phyloP scores from a whole-genome alignment of 129 eudicot species.

The Pulicaria dysenterica region DNA sequence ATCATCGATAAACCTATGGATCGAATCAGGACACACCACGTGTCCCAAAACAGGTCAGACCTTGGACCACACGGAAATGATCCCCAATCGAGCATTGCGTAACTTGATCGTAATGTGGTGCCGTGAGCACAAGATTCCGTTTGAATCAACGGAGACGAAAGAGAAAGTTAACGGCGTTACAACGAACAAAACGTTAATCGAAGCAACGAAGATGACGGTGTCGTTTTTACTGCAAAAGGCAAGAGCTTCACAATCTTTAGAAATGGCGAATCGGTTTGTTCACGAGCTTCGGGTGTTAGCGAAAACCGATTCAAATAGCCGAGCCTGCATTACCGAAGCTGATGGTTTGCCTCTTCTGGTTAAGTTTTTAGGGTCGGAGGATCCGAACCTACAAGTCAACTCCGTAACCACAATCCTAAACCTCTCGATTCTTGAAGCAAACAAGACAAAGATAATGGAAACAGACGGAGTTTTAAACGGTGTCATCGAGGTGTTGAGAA shows the following conservation, averaged over 20 bases:
- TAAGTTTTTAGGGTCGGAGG: conserved; percentile 55
- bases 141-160: conserved; percentile 53
- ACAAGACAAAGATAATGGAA: conserved; percentile 78
- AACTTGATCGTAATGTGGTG: conserved; percentile 95
- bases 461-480: conserved; percentile 70
- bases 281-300: conserved; percentile 87
- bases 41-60: conserved; percentile 95
- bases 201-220: conserved; percentile 88
- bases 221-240: conserved; percentile 61
- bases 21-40: conserved; percentile 91
- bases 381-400: conserved; percentile 72
- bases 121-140: conserved; percentile 77
- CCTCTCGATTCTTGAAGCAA: conserved; percentile 75
- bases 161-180: conserved; percentile 47
- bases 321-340: conserved; percentile 80
- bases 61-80: conserved; percentile 65
- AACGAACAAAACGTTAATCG: conserved; percentile 64
- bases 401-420: conserved; percentile 82
- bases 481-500: conserved; percentile 68
- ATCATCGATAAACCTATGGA: conserved; percentile 69
- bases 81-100: conserved; percentile 72
- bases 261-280: conserved; percentile 56
- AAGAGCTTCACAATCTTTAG: conserved; percentile 40
- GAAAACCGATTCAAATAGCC: conserved; percentile 78
- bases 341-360: conserved; percentile 71